Percentiles rank a stretch among this genome's conserved stretches.
phyloP scores from a whole-genome alignment of 495 filamentous ascomycete genomes.

The Aspergillus asperescens region DNA sequence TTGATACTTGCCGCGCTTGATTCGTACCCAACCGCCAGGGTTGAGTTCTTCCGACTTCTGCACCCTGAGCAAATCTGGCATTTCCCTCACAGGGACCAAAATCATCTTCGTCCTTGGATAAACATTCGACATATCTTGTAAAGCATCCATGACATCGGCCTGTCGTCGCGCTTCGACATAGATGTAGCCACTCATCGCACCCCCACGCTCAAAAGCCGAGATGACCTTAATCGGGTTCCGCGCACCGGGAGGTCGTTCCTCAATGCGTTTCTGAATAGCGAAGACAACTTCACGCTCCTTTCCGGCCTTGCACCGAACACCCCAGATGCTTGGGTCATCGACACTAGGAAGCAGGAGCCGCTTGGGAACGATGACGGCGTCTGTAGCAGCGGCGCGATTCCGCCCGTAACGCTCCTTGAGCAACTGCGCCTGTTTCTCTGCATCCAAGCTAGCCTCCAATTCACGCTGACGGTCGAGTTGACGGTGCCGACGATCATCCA shows the following conservation, averaged over 20 bases:
- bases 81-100: slow-evolving; percentile 92
- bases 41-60: slow-evolving; percentile 79
- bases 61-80: slow-evolving; percentile 90
- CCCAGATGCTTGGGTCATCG: slow-evolving; percentile 95
- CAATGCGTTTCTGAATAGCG: slow-evolving; percentile 77
- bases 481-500: slow-evolving; percentile 86
- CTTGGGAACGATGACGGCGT: slow-evolving; percentile 70
- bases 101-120: slow-evolving; percentile 80
- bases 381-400: slow-evolving; percentile 50
- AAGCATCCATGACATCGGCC: slow-evolving; percentile 72
- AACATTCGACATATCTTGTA: slow-evolving; percentile 77
- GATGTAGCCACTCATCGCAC: slow-evolving; percentile 85
- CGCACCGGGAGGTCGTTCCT: slow-evolving; percentile 63
- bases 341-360: slow-evolving; percentile 86
- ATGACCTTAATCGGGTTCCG: slow-evolving; percentile 74
- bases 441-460: slow-evolving; percentile 75
- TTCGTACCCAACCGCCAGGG: slow-evolving; percentile 85
- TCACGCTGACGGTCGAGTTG: slow-evolving; percentile 91
- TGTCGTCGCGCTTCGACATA: slow-evolving; percentile 89
- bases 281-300: slow-evolving; percentile 91
- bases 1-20: slow-evolving; percentile 76
- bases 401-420: slow-evolving; percentile 80
- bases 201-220: slow-evolving; percentile 83
- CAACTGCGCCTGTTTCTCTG: slow-evolving; percentile 85
- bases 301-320: slow-evolving; percentile 83